Evolutionary conservation across 2,329 filamentous ascomycete species (phyloP).

Genomic region (Penicillium paneum): DNA sequence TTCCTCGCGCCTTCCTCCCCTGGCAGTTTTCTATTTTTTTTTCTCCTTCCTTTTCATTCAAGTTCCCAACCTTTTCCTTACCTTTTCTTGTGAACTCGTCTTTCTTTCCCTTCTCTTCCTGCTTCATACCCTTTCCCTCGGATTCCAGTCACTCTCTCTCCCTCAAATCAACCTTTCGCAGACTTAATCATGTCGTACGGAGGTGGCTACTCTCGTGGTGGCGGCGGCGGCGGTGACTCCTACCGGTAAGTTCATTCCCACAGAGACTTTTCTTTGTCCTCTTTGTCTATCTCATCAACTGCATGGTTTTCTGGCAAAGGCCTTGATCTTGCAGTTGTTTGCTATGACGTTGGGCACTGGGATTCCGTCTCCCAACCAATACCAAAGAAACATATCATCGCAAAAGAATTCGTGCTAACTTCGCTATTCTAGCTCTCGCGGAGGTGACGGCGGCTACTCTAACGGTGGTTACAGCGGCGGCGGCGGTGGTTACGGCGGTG

Average conservation of each 20-base stretch:
- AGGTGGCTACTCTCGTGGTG: constrained; percentile 49
- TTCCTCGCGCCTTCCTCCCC: constrained; percentile 25
- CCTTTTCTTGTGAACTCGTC: constrained; percentile 17
- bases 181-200: constrained; percentile 67
- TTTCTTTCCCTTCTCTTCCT: constrained; percentile 5
- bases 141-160: neutral
- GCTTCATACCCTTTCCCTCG: neutral
- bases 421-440: constrained; percentile 29
- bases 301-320: neutral
- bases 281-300: neutral
- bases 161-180: constrained; percentile 12
- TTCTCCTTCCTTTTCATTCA: constrained; percentile 18
- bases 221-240: constrained; percentile 47
- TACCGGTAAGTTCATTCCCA: constrained; percentile 40
- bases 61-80: constrained; percentile 25
- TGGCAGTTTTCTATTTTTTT: constrained; percentile 21
- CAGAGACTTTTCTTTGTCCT: neutral
- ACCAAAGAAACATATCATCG: neutral
- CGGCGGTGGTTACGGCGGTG: constrained; percentile 42
- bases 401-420: constrained; percentile 10
- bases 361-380: neutral
- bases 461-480: constrained; percentile 43
- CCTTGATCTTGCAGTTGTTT: neutral
- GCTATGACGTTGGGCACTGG: neutral
- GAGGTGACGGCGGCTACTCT: constrained; percentile 52